These are phyloP conservation scores for Yamadazyma philogaea DNA, from an alignment of 805 yeast genomes.

Conservation along the genomic window DNA sequence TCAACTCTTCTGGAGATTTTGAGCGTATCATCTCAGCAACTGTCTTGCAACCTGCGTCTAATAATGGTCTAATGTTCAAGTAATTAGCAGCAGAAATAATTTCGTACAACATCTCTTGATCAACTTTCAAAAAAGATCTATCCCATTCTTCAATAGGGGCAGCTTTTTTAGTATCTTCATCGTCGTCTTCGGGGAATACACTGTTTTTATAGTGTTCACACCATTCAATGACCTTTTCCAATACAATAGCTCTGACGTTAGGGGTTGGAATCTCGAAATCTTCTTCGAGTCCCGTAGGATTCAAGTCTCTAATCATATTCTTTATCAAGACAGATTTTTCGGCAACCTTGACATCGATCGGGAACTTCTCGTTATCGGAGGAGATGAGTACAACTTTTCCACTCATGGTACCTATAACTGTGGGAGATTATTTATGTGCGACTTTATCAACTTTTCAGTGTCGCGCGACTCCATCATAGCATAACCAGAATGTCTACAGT, in stretches of 20 bases:
- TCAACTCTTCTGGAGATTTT: conserved; percentile 72
- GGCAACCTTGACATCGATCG: conserved; percentile 75
- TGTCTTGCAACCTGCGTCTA: conserved; percentile 75
- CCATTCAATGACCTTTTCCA: conserved; percentile 89
- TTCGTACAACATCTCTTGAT: conserved; percentile 82
- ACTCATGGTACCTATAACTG: background rate
- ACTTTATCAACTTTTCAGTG: too few species aligned
- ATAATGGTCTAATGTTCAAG: conserved; percentile 66
- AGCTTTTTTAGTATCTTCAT: conserved; percentile 76
- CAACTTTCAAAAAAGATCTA: conserved; percentile 86
- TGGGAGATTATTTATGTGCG: background rate
- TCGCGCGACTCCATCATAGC: background rate
- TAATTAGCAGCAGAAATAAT: conserved; percentile 76
- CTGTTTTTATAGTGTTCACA: conserved; percentile 89
- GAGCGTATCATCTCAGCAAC: conserved; percentile 83
- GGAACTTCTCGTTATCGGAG: conserved; percentile 75
- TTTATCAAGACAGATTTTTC: conserved; percentile 81
- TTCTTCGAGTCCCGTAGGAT: conserved; percentile 58
- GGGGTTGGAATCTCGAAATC: conserved; percentile 85
- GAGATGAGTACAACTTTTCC: conserved; percentile 56
- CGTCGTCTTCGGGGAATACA: conserved; percentile 69
- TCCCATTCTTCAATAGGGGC: conserved; percentile 96
- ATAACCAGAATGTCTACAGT: background rate
- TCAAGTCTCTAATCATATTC: conserved; percentile 76
- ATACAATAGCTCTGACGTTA: conserved; percentile 79